Evolutionary conservation across 139 green algal genomes (phyloP).

Genomic region (Pleodorina starrii): DNA sequence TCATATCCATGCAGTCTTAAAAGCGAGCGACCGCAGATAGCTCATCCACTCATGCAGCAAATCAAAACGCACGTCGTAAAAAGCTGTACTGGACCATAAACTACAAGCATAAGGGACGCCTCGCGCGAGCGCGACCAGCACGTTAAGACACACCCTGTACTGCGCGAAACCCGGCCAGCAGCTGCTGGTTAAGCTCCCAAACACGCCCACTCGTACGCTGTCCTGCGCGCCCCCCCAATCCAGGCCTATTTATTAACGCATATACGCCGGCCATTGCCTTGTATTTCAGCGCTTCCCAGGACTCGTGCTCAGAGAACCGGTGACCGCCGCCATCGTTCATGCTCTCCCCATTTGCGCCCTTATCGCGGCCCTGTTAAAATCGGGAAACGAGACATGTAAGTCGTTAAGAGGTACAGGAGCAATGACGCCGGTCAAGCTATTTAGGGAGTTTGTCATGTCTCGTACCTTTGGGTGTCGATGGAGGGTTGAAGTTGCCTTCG

Average conservation of each 20-base stretch:
- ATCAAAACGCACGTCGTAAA: too few relatives aligned
- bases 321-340: background rate
- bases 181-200: background rate
- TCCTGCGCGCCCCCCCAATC: background rate
- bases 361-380: slow-evolving; percentile 8
- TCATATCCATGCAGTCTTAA: too few relatives aligned
- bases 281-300: slow-evolving; percentile 11
- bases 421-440: background rate
- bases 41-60: too few relatives aligned
- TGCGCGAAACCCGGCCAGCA: background rate
- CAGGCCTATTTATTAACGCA: slow-evolving; percentile 29
- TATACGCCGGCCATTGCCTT: slow-evolving; percentile 11
- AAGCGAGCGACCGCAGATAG: too few relatives aligned
- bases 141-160: too few relatives aligned
- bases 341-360: background rate
- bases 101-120: too few relatives aligned
- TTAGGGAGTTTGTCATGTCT: background rate
- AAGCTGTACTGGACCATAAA: too few relatives aligned
- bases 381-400: too few relatives aligned
- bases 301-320: background rate
- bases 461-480: slow-evolving; percentile 24
- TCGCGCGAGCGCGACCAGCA: too few relatives aligned
- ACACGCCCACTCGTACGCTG: background rate
- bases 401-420: background rate
- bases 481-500: slow-evolving; percentile 39